Conservation (phyloP, 352 stramenopile genomes). For the Phytophthora fragariaefolia region DNA sequence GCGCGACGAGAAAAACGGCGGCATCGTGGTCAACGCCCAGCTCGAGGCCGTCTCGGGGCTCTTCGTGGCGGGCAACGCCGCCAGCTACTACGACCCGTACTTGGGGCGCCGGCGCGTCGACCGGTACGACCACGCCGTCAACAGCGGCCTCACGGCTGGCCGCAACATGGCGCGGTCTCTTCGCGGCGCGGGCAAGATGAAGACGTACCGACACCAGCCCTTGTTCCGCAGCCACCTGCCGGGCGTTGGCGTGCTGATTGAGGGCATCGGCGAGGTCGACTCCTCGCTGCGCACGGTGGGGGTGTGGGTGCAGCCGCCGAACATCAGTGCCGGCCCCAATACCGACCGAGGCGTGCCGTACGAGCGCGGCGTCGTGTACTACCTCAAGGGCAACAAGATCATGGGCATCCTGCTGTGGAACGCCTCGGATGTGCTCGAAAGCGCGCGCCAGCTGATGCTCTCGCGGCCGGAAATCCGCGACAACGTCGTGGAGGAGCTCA, state of each 20-base stretch:
- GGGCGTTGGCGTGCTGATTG: slow-evolving; percentile 77
- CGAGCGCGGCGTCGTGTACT: slow-evolving; percentile 91
- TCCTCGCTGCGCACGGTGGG: slow-evolving; percentile 75
- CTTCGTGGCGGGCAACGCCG: slow-evolving; percentile 90
- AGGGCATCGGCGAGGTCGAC: slow-evolving; percentile 90
- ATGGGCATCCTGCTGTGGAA: slow-evolving; percentile 93
- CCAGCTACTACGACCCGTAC: slow-evolving; percentile 91
- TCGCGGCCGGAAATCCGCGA: slow-evolving; percentile 73
- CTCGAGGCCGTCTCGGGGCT: slow-evolving; percentile 90
- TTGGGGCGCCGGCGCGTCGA: slow-evolving; percentile 89
- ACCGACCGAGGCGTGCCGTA: slow-evolving; percentile 40
- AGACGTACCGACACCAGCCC: slow-evolving; percentile 90
- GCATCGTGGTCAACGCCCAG: slow-evolving; percentile 91
- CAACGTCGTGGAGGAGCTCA: slow-evolving; percentile 79
- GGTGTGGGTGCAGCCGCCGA: slow-evolving; percentile 79
- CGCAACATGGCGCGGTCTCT: slow-evolving; percentile 87
- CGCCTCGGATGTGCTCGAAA: slow-evolving; percentile 85
- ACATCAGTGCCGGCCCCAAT: slow-evolving; percentile 7
- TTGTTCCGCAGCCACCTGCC: slow-evolving; percentile 85
- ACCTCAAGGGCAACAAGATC: slow-evolving; percentile 90
- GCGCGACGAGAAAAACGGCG: slow-evolving; percentile 86
- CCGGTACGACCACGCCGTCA: slow-evolving; percentile 93
- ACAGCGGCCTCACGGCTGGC: slow-evolving; percentile 88
- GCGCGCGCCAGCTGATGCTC: slow-evolving; percentile 83
- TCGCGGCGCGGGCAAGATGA: slow-evolving; percentile 58